Evolutionary conservation across 192 early-diverging fungal genomes (phyloP), one percentile per base, ranked within the genome.

Genomic region (Mortierella claussenii): DNA sequence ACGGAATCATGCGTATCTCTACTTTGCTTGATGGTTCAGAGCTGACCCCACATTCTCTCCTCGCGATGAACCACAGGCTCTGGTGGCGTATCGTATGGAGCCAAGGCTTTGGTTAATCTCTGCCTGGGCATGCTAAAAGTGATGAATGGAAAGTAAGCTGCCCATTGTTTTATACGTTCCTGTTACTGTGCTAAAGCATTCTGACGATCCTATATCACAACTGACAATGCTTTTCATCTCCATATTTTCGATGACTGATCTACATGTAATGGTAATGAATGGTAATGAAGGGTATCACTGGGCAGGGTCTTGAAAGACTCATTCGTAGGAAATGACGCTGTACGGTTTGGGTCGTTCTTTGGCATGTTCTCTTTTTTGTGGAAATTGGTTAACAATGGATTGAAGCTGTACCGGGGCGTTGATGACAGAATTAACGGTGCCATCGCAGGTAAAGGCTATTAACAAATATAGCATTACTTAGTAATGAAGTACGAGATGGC

Each of bases 301-400:
- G 58, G 20, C 0, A 48, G 36, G n/a, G 54, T 62, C 17, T 45
- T 67, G 1, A 55, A 60, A 34, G 59, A 70, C 15, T 69, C 87
- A 0, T 89, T 90, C 68, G 82, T 84, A 54, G 84, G 83, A 5
- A 47, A 42, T 0, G 87, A 89, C 55, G 80, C 89, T 1, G 15
- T 85, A 21, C 89, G 92, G 17, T 92, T 94, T 60, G 91, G 85
- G 13, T 68, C 74, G 7, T 90, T 90, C 83, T 83, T 94, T 84
- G 91, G 91, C 11, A 80, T 75, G 33, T 94, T 94, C 63, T 82
- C 91, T 15, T 85, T 92, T 32, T 44, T 90, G 20, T 94, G 90
- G 90, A 93, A 91, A 48, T 65, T 90, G 8, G 79, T 92, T 55
- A 89, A 88, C 64, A 92, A 92, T 69, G 65, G 80, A 9, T 60